phyloP scores from a whole-genome alignment of 495 filamentous ascomycete species.

The Cryomyces minteri region DNA sequence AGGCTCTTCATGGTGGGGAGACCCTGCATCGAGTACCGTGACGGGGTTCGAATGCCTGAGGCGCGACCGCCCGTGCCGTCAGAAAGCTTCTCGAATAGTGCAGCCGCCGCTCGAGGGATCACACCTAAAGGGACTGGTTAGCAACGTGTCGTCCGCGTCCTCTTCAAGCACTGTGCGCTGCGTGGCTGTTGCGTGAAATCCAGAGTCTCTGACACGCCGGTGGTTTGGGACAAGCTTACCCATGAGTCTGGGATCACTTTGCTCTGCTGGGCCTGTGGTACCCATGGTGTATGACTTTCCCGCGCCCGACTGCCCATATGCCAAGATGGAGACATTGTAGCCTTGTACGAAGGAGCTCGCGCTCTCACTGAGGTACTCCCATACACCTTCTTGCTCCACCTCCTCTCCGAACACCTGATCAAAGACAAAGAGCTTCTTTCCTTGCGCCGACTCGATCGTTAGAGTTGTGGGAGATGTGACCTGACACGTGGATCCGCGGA shows the following conservation, averaged over 20 bases:
- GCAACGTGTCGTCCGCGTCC: too few species aligned
- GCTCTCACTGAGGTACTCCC: conserved; percentile 87
- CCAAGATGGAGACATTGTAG: conserved; percentile 96
- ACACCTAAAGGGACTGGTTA: conserved; percentile 40
- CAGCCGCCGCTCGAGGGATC: conserved; percentile 74
- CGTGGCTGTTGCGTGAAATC: too few species aligned
- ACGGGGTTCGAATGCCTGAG: conserved; percentile 65
- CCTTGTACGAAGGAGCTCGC: conserved; percentile 83
- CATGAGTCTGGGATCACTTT: conserved; percentile 55
- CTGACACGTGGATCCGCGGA: conserved; percentile 84
- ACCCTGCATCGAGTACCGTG: conserved; percentile 54
- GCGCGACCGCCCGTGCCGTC: conserved; percentile 34
- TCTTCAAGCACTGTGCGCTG: too few species aligned
- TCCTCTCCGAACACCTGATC: conserved; percentile 85
- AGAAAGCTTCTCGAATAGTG: conserved; percentile 77
- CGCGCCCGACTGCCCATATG: conserved; percentile 98
- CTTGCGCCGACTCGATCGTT: conserved; percentile 76
- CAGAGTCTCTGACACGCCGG: not conserved
- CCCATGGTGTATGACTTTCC: conserved; percentile 99
- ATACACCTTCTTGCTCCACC: conserved; percentile 72
- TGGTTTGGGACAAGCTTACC: conserved; percentile 33
- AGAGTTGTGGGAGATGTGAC: conserved; percentile 69
- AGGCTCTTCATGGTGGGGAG: conserved; percentile 29
- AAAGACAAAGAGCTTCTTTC: conserved; percentile 87
- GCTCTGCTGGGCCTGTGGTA: conserved; percentile 73